These are phyloP conservation scores for Zygoascus sp. DNA, from an alignment of 1,139 yeast genomes.

Conservation along the genomic window DNA sequence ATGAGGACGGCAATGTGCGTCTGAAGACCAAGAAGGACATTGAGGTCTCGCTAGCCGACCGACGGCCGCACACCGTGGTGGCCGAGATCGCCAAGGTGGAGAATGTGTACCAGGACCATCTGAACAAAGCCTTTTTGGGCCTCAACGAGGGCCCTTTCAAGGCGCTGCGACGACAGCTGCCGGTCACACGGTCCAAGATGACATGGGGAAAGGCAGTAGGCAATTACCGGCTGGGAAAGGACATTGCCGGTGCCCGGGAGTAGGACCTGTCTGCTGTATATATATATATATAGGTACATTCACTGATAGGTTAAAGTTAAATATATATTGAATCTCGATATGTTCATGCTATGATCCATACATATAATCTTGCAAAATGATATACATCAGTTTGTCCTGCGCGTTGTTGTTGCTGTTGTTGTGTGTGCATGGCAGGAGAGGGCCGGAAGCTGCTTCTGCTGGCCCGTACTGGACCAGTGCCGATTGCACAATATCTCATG, in stretches of 20 bases:
- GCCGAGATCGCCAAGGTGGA: slow-evolving; percentile 57
- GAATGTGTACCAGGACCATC: slow-evolving; percentile 51
- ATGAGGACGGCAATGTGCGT: slow-evolving; percentile 92
- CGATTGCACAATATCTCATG: no score
- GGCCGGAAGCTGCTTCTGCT: no score
- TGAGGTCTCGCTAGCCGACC: slow-evolving; percentile 22
- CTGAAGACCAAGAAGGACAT: slow-evolving; percentile 53
- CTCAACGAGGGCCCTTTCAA: slow-evolving; percentile 81
- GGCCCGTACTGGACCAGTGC: no score
- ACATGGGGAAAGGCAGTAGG: slow-evolving; percentile 96
- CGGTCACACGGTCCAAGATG: slow-evolving; percentile 84
- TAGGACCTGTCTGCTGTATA: background rate
- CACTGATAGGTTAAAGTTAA: background rate
- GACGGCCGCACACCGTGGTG: slow-evolving; percentile 37
- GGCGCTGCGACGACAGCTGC: slow-evolving; percentile 81
- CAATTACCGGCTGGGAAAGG: slow-evolving; percentile 82
- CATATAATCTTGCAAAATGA: no score
- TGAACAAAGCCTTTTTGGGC: slow-evolving; percentile 61
- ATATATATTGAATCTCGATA: background rate
- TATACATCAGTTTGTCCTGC: no score
- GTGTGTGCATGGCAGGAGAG: no score
- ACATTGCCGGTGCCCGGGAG: slow-evolving; percentile 38
- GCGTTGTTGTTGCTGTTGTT: no score
- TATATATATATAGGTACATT: background rate
- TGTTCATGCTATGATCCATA: no score